These are phyloP conservation scores for Luzula sylvatica DNA, from an alignment of 176 grass and related monocot genomes.

Conservation along the genomic window DNA sequence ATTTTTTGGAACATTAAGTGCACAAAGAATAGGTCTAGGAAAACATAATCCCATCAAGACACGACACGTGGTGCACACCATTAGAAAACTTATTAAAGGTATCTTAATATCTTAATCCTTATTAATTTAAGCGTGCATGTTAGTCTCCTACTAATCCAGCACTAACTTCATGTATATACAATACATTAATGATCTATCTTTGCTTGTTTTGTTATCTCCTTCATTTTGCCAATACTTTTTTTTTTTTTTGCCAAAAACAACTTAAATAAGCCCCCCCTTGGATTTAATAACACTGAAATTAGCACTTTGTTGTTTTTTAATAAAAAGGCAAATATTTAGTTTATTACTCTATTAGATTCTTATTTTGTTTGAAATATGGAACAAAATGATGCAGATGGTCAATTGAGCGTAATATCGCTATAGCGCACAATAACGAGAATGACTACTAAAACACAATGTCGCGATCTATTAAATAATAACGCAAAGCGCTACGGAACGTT, in stretches of 20 bases:
- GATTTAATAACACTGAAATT: constrained; percentile 4
- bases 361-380: background rate
- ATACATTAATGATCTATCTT: no score
- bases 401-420: no score
- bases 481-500: no score
- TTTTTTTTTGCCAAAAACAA: background rate
- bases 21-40: background rate
- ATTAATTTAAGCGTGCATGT: constrained; percentile 19
- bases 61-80: constrained; percentile 12
- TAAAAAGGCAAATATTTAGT: background rate
- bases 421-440: no score
- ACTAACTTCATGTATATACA: constrained; percentile 12
- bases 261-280: constrained; percentile 1
- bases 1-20: background rate
- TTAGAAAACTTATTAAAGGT: background rate
- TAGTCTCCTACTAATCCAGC: constrained; percentile 21
- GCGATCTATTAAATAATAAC: no score
- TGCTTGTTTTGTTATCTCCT: background rate
- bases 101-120: background rate
- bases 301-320: no score
- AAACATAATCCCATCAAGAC: background rate
- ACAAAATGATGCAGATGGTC: no score
- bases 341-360: background rate
- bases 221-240: background rate
- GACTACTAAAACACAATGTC: no score